These are phyloP conservation scores for Glonium stellatum DNA, from an alignment of 495 filamentous ascomycete genomes.

Conservation along the genomic window DNA sequence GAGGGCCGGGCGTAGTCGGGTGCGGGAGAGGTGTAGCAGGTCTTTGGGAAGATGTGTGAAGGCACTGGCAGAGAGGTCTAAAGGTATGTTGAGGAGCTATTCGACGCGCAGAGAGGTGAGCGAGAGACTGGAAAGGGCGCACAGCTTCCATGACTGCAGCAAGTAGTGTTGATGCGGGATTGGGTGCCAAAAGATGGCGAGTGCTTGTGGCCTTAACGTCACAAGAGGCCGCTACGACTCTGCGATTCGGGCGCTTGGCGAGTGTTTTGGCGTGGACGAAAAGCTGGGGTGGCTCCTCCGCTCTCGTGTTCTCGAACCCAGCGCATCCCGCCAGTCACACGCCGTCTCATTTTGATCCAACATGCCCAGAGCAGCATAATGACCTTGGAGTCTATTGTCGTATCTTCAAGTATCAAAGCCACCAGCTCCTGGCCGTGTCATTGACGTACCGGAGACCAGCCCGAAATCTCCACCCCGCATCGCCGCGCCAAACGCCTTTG, in stretches of 20 bases:
- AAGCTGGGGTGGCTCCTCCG: background rate
- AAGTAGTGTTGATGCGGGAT: background rate
- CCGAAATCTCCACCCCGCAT: background rate
- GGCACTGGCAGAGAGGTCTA: constrained; percentile 28
- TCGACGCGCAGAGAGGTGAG: background rate
- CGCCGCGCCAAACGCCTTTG: background rate
- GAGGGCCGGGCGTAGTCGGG: constrained; percentile 74
- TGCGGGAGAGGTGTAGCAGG: constrained; percentile 54
- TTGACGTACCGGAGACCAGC: constrained; percentile 2
- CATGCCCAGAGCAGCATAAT: background rate
- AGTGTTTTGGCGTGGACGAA: background rate
- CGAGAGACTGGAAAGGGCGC: background rate
- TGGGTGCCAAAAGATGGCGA: background rate
- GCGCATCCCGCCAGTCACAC: background rate
- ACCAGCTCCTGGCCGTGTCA: background rate
- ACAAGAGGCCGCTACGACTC: too few relatives aligned
- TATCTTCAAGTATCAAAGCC: background rate
- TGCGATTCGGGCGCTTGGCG: background rate
- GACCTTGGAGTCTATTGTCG: background rate
- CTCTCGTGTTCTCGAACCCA: constrained; percentile 5
- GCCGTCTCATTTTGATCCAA: background rate
- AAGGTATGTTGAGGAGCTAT: constrained; percentile 4
- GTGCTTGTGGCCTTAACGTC: background rate
- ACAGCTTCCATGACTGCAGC: background rate
- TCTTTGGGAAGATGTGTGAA: constrained; percentile 48